Conservation (phyloP, 352 stramenopile genomes). For the Phytophthora capsici region DNA sequence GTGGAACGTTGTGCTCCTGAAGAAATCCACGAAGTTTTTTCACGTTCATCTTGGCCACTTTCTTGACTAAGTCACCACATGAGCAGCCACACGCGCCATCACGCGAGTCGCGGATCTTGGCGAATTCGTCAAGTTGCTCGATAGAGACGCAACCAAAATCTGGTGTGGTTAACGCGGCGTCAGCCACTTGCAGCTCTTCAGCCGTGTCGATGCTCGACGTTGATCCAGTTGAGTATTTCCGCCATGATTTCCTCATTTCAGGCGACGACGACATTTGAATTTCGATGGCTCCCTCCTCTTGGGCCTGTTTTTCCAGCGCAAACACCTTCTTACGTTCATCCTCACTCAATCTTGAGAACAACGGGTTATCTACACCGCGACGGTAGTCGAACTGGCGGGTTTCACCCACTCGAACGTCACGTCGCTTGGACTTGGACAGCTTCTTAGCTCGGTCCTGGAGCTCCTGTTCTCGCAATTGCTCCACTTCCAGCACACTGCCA, state of each 20-base stretch:
- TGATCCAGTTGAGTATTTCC: slow-evolving; percentile 43
- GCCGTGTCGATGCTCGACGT: slow-evolving; percentile 26
- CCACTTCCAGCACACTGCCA: slow-evolving; percentile 73
- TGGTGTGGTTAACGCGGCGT: slow-evolving; percentile 40
- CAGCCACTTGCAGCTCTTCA: slow-evolving; percentile 24
- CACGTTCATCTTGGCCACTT: slow-evolving; percentile 86
- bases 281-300: slow-evolving; percentile 35
- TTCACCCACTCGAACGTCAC: slow-evolving; percentile 63
- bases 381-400: slow-evolving; percentile 87
- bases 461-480: slow-evolving; percentile 55
- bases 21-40: slow-evolving; percentile 82
- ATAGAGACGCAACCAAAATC: slow-evolving; percentile 85
- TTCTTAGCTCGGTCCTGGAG: slow-evolving; percentile 67
- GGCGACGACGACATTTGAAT: slow-evolving; percentile 33
- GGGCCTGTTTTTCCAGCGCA: slow-evolving; percentile 38
- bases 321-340: slow-evolving; percentile 77
- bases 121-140: slow-evolving; percentile 86
- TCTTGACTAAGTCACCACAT: slow-evolving; percentile 84
- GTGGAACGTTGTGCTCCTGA: slow-evolving; percentile 54
- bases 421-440: slow-evolving; percentile 65
- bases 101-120: slow-evolving; percentile 80
- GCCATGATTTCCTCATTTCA: slow-evolving; percentile 30
- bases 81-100: slow-evolving; percentile 79
- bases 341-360: slow-evolving; percentile 78
- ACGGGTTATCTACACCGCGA: slow-evolving; percentile 71